Conservation (phyloP, 2,329 filamentous ascomycete species). For the Colletotrichum tamarilloi region DNA sequence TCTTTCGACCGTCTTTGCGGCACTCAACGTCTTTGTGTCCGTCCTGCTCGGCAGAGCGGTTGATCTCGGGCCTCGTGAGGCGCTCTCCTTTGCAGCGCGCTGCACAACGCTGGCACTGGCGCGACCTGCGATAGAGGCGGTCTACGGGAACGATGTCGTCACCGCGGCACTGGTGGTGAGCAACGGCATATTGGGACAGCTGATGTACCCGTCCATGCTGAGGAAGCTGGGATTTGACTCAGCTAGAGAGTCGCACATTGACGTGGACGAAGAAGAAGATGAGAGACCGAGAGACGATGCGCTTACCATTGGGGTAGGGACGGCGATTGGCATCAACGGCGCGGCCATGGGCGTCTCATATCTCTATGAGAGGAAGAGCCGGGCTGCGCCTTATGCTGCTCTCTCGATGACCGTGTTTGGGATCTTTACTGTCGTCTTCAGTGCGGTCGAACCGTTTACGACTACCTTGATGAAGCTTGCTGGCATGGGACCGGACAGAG, state of each 20-base stretch:
- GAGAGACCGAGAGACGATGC: conserved; percentile 42
- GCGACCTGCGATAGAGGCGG: conserved; percentile 56
- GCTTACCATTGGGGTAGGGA: conserved; percentile 59
- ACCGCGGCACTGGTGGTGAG: conserved; percentile 64
- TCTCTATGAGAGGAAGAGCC: conserved; percentile 64
- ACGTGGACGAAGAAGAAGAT: neutral
- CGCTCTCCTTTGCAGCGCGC: conserved; percentile 60
- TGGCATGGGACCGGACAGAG: neutral
- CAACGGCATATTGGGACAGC: conserved; percentile 59
- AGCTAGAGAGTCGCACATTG: neutral
- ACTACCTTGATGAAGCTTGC: conserved; percentile 44
- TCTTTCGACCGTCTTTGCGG: conserved; percentile 50
- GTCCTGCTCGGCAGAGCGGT: conserved; percentile 51
- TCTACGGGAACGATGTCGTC: conserved; percentile 57
- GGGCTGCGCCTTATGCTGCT: conserved; percentile 65
- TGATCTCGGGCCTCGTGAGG: conserved; percentile 47
- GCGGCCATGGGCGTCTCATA: conserved; percentile 70
- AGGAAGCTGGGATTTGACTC: conserved; percentile 38
- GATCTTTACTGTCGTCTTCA: conserved; percentile 65
- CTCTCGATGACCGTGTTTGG: conserved; percentile 69
- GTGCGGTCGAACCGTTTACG: conserved; percentile 59
- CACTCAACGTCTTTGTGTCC: conserved; percentile 54
- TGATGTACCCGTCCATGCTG: conserved; percentile 51
- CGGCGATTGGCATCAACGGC: conserved; percentile 67
- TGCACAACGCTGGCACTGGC: conserved; percentile 63